phyloP scores from a whole-genome alignment of 441 rosid species.

The Mallotus repandus region DNA sequence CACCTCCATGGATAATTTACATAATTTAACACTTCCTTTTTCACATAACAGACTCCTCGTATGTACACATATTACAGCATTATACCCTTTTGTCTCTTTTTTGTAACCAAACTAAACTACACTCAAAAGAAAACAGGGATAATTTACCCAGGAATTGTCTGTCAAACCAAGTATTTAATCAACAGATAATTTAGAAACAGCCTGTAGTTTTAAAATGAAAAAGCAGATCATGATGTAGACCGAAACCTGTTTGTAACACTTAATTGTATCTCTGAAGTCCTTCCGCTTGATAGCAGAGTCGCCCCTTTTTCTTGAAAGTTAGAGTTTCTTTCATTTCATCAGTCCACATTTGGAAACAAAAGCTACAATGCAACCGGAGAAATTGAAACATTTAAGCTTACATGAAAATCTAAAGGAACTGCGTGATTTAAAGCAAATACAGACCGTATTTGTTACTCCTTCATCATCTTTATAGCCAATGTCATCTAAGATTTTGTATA shows the following conservation, averaged over 20 bases:
- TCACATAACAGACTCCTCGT: too few relatives aligned
- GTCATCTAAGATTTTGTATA: too few relatives aligned
- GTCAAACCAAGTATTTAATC: too few relatives aligned
- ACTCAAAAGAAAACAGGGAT: too few relatives aligned
- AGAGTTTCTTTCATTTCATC: constrained; percentile 90
- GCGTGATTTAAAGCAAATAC: constrained; percentile 16
- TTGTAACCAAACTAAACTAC: too few relatives aligned
- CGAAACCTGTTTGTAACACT: constrained; percentile 77
- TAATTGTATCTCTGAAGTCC: constrained; percentile 61
- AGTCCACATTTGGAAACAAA: constrained; percentile 99
- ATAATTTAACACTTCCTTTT: too few relatives aligned
- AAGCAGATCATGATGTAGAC: neutral
- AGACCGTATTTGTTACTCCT: constrained; percentile 87
- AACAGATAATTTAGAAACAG: too few relatives aligned
- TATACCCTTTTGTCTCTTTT: too few relatives aligned
- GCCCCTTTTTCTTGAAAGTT: constrained; percentile 76
- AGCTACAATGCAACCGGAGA: constrained; percentile 45
- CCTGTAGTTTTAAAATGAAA: neutral
- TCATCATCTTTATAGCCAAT: too few relatives aligned
- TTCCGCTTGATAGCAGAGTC: constrained; percentile 82
- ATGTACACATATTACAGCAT: too few relatives aligned
- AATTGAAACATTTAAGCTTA: constrained; percentile 12
- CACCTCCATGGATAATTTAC: too few relatives aligned
- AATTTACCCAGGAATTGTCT: too few relatives aligned
- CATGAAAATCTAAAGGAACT: constrained; percentile 4